Evolutionary conservation across 805 yeast genomes (phyloP), one percentile per base, ranked within the genome.

Genomic region (Monosporozyma unispora): DNA sequence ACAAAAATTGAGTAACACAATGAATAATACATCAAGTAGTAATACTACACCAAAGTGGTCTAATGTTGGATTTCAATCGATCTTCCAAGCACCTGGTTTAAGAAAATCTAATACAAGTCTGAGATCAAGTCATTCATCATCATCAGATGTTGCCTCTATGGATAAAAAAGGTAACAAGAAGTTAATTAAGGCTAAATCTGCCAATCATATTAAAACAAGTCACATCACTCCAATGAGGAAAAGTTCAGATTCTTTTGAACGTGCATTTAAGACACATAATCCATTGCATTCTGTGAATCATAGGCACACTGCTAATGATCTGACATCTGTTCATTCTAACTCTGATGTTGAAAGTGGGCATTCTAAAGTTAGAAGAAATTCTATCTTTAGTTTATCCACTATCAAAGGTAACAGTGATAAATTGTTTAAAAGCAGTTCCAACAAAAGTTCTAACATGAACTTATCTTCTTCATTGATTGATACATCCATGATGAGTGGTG

Each of bases 21-120:
- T 22, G 23, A 37, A 39, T 28, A 31, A 23, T n/a, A 39, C 27
- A 16, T 18, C 39, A 5, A 27, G 45, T 18, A 42, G 33, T 8
- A 21, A 22, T 38, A 43, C 39, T 11, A 22, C 50, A 4, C 53
- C 55, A 14, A 46, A 46, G 25, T 55, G 58, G 58, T 50, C 57
- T 4, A 50, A 50, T 27, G 58, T 55, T 12, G 58, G 57, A 3
- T 55, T 55, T 23, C 58, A 55, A 41, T 55, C 58, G 3, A 52
- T 55, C 11, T 55, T 55, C 16, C 54, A 55, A 41, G 51, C 45
- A 7, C 43, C 48, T n/a, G 51, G 49, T 6, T 33, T 29, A 3
- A 47, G 47, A 19, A 51, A 44, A 40, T 53, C 56, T 7, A 42
- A 23, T 40, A 29, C 27, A 2, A 43, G 22, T 43, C 25, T 48